phyloP scores from a whole-genome alignment of 176 grass and related monocot genomes.

The Poa pratensis region DNA sequence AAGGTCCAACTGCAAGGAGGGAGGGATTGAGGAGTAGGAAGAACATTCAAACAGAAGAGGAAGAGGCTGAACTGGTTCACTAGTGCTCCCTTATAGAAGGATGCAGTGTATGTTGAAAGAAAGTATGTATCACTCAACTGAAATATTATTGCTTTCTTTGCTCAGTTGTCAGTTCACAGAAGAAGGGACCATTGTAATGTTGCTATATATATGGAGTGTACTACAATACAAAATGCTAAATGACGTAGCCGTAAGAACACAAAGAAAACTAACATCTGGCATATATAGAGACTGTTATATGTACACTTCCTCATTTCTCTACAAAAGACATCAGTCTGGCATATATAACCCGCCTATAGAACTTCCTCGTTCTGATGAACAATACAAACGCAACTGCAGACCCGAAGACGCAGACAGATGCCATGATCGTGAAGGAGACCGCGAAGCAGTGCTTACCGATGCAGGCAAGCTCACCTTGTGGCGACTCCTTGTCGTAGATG shows the following conservation, averaged over 20 bases:
- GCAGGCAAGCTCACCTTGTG: constrained; percentile 35
- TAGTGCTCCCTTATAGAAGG: neutral
- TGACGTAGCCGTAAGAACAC: neutral
- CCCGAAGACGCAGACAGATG: constrained; percentile 45
- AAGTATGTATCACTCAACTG: neutral
- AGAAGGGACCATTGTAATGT: neutral
- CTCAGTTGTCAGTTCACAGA: neutral
- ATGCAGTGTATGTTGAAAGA: neutral
- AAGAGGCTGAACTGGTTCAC: neutral
- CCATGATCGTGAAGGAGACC: constrained; percentile 75
- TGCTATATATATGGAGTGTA: neutral
- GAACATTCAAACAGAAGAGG: too few relatives aligned
- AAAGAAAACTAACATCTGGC: neutral
- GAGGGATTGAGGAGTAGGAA: too few relatives aligned
- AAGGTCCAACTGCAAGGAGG: too few relatives aligned
- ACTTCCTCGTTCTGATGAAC: constrained; percentile 66
- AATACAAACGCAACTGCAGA: constrained; percentile 46
- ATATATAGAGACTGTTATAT: neutral
- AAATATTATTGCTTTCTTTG: neutral
- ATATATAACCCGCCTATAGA: constrained; percentile 58
- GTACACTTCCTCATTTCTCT: constrained; percentile 14
- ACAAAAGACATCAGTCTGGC: constrained; percentile 31
- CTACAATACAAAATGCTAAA: neutral
- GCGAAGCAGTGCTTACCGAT: constrained; percentile 63
- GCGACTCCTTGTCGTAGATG: constrained; percentile 66